Conservation (phyloP, 345 rosid genomes). For the Eutrema yunnanense region DNA sequence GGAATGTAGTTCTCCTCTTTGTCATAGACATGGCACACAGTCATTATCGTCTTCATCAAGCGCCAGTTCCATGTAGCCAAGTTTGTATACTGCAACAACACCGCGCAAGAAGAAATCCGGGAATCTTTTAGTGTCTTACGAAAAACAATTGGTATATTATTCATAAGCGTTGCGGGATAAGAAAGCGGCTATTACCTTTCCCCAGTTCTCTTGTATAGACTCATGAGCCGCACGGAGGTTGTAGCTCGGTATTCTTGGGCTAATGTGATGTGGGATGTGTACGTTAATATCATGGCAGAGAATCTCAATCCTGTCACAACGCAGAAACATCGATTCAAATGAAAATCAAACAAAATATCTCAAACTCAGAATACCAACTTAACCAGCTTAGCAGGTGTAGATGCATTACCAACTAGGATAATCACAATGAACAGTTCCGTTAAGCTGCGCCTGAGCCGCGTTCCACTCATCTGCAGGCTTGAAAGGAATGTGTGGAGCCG, state of each 20-base stretch:
- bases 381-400: neutral
- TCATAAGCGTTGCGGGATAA: neutral
- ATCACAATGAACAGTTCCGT: conserved; percentile 91
- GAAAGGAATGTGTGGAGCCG: conserved; percentile 94
- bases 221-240: conserved; percentile 67
- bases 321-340: neutral
- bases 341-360: neutral
- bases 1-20: conserved; percentile 60
- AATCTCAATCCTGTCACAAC: conserved; percentile 70
- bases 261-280: conserved; percentile 77
- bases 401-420: conserved; percentile 69
- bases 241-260: conserved; percentile 84
- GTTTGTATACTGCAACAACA: conserved; percentile 61
- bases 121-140: neutral
- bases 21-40: conserved; percentile 73
- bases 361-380: neutral
- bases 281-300: conserved; percentile 88
- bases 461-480: conserved; percentile 75
- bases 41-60: conserved; percentile 89
- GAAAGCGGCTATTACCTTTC: conserved; percentile 48
- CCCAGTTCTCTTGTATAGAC: conserved; percentile 88
- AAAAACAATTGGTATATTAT: neutral
- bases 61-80: conserved; percentile 93
- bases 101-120: neutral
- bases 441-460: conserved; percentile 85